Conservation (phyloP, 2,329 filamentous ascomycete genomes). For the Falciphora oryzae region DNA sequence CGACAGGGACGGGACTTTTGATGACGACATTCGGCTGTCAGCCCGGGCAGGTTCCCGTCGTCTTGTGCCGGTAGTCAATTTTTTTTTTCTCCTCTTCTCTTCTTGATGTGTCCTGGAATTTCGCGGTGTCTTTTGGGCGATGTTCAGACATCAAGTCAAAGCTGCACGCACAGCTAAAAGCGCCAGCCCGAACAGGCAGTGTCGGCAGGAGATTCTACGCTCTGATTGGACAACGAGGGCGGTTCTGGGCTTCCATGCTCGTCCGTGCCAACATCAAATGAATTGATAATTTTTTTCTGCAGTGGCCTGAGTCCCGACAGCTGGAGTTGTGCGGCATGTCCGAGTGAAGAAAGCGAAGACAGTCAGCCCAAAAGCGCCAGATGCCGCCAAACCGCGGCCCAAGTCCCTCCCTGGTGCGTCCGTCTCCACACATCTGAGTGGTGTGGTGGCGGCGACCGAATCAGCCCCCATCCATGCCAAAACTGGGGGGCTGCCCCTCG, state of each 20-base stretch:
- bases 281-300: not conserved
- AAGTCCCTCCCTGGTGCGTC: not conserved
- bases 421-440: not conserved
- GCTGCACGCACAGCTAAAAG: not conserved
- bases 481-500: not conserved
- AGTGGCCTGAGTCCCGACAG: not conserved
- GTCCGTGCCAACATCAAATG: not conserved
- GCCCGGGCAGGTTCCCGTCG: too few species aligned
- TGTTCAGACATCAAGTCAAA: not conserved
- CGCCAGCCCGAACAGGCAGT: too few species aligned
- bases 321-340: too few species aligned
- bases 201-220: not conserved
- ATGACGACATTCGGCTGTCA: not conserved
- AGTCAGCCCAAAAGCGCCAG: not conserved
- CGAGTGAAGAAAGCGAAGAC: not conserved
- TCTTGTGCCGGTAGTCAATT: not conserved
- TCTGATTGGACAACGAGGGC: not conserved
- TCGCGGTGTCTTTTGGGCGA: too few species aligned
- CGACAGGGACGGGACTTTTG: not conserved
- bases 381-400: not conserved
- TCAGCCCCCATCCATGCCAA: not conserved
- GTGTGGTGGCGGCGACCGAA: not conserved
- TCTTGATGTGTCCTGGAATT: not conserved
- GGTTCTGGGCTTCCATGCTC: not conserved
- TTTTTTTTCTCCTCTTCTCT: not conserved